These are phyloP conservation scores for Ajuga chamaepitys DNA, from an alignment of 257 asterid genomes.

Conservation along the genomic window DNA sequence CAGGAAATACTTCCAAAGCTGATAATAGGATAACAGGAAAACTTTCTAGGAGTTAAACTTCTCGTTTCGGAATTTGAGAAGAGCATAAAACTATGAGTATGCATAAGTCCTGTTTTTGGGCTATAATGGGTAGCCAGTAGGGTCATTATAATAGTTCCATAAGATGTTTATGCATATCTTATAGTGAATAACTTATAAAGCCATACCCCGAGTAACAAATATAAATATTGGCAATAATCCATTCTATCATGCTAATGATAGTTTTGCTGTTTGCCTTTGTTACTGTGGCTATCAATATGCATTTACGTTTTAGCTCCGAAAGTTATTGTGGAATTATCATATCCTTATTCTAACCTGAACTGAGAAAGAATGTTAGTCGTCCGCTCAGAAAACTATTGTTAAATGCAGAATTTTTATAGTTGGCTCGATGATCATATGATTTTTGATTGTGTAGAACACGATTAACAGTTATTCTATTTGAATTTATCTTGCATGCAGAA, in stretches of 20 bases:
- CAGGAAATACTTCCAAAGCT: too few species aligned
- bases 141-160: neutral
- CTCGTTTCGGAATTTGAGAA: too few species aligned
- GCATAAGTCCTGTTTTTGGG: neutral
- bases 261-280: too few species aligned
- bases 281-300: too few species aligned
- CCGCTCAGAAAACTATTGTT: neutral
- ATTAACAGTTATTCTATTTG: neutral
- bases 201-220: neutral
- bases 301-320: too few species aligned
- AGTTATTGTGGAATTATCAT: neutral
- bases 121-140: neutral
- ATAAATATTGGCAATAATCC: neutral
- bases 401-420: neutral
- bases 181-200: neutral
- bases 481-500: neutral
- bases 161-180: neutral
- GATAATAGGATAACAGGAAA: too few species aligned
- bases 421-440: neutral
- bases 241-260: too few species aligned
- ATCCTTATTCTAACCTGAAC: neutral
- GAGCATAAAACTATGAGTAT: too few species aligned
- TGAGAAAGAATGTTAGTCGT: neutral
- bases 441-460: neutral
- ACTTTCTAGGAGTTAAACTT: neutral